Evolutionary conservation across 2,329 filamentous ascomycete species (phyloP).

Genomic region (Calonectria ilicicola): DNA sequence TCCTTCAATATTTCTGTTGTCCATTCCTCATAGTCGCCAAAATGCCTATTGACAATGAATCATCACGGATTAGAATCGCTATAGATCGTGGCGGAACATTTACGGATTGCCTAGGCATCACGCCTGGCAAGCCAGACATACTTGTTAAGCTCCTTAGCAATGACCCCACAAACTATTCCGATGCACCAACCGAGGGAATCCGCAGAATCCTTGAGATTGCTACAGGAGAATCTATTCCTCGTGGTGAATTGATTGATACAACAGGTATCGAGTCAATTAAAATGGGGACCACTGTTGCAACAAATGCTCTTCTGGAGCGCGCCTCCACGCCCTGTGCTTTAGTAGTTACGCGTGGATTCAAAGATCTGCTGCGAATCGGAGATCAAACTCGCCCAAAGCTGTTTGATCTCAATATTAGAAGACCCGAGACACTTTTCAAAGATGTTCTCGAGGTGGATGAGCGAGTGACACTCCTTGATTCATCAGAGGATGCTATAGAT

Average conservation of each 20-base stretch:
- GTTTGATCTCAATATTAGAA: slow-evolving; percentile 88
- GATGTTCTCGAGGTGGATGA: slow-evolving; percentile 87
- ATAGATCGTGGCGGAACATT: slow-evolving; percentile 65
- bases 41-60: not conserved
- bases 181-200: slow-evolving; percentile 80
- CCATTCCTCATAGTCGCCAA: not conserved
- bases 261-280: slow-evolving; percentile 70
- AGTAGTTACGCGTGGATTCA: slow-evolving; percentile 74
- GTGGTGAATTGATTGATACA: slow-evolving; percentile 47
- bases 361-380: slow-evolving; percentile 86
- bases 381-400: slow-evolving; percentile 92
- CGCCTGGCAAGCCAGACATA: slow-evolving; percentile 74
- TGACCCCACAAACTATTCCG: slow-evolving; percentile 77
- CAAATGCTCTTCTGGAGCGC: slow-evolving; percentile 78
- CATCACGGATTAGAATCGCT: slow-evolving; percentile 43
- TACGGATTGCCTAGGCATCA: slow-evolving; percentile 77
- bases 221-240: slow-evolving; percentile 44
- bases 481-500: slow-evolving; percentile 69
- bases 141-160: slow-evolving; percentile 79
- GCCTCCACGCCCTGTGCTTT: slow-evolving; percentile 79
- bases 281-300: slow-evolving; percentile 83
- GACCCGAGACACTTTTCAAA: slow-evolving; percentile 87
- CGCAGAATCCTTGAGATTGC: slow-evolving; percentile 55
- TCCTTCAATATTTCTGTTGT: not conserved
- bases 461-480: slow-evolving; percentile 86